Percentiles rank a stretch among this genome's conserved stretches.
phyloP scores from a whole-genome alignment of 768 basidiomycete genomes.

The Termitomyces eurrhizus region DNA sequence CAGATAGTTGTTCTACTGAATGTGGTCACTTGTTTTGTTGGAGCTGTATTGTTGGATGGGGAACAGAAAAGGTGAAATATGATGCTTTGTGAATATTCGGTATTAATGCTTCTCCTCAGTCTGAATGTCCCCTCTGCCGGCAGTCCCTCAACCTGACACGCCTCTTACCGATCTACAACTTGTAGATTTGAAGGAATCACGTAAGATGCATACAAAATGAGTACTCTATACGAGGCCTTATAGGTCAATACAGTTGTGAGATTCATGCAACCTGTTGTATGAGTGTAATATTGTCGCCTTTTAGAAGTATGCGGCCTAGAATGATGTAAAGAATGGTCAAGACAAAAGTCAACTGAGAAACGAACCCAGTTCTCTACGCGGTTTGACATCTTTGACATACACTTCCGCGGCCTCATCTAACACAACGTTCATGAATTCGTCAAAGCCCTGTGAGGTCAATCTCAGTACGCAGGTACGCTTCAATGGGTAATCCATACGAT shows the following conservation, averaged over 20 bases:
- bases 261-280: slow-evolving; percentile 65
- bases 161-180: slow-evolving; percentile 79
- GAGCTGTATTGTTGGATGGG: slow-evolving; percentile 88
- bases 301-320: slow-evolving; percentile 89
- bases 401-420: slow-evolving; percentile 93
- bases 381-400: slow-evolving; percentile 85
- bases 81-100: not conserved
- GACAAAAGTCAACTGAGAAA: slow-evolving; percentile 5
- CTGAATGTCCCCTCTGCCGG: slow-evolving; percentile 86
- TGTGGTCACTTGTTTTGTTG: slow-evolving; percentile 91
- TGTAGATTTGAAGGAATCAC: slow-evolving; percentile 36
- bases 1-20: slow-evolving; percentile 78
- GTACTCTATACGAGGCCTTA: not conserved
- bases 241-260: slow-evolving; percentile 9
- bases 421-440: slow-evolving; percentile 99
- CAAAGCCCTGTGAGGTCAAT: slow-evolving; percentile 75
- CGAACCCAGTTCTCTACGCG: slow-evolving; percentile 79
- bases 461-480: not conserved
- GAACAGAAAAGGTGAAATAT: slow-evolving; percentile 68
- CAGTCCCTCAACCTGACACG: slow-evolving; percentile 67
- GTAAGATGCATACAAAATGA: slow-evolving; percentile 13
- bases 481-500: slow-evolving; percentile 61
- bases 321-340: slow-evolving; percentile 5
- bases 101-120: slow-evolving; percentile 32
- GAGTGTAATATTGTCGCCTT: slow-evolving; percentile 98